These are phyloP conservation scores for Mycocentrospora acerina DNA, from an alignment of 2,329 filamentous ascomycete genomes.

Conservation along the genomic window DNA sequence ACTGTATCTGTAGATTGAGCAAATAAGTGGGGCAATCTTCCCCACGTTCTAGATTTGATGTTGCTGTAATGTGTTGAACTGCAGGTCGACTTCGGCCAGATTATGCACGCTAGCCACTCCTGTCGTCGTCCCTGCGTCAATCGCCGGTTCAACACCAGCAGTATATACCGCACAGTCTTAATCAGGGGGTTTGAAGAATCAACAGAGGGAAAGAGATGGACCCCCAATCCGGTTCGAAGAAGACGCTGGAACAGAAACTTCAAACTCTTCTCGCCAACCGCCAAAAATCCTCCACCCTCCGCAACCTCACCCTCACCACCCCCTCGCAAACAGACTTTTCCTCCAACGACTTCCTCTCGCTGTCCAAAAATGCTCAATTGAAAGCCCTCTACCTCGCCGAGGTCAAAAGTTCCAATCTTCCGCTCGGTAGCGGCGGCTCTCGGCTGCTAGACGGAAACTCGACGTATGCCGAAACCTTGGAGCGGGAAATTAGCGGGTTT, in stretches of 20 bases:
- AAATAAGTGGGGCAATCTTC: background rate
- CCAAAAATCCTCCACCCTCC: conserved; percentile 37
- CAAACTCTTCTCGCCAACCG: conserved; percentile 42
- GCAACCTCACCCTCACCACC: conserved; percentile 28
- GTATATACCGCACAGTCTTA: no score
- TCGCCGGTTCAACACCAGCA: no score
- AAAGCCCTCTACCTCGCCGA: conserved; percentile 53
- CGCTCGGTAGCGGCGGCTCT: conserved; percentile 60
- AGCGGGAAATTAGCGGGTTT: conserved; percentile 60
- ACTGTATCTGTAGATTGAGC: no score
- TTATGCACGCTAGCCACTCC: no score
- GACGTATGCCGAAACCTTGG: conserved; percentile 59
- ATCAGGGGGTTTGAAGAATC: no score
- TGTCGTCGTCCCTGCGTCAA: no score
- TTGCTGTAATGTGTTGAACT: background rate
- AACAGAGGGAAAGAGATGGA: conserved; percentile 11
- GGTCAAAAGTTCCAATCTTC: conserved; percentile 40
- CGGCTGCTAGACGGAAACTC: conserved; percentile 68
- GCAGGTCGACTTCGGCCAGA: no score
- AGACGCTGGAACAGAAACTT: conserved; percentile 26
- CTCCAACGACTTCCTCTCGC: conserved; percentile 66
- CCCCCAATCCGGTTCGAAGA: background rate
- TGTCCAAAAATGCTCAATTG: conserved; percentile 53
- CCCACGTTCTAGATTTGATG: background rate
- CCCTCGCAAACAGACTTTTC: conserved; percentile 58